Conservation (phyloP, 768 basidiomycete species). For the Podaxis rugospora region DNA sequence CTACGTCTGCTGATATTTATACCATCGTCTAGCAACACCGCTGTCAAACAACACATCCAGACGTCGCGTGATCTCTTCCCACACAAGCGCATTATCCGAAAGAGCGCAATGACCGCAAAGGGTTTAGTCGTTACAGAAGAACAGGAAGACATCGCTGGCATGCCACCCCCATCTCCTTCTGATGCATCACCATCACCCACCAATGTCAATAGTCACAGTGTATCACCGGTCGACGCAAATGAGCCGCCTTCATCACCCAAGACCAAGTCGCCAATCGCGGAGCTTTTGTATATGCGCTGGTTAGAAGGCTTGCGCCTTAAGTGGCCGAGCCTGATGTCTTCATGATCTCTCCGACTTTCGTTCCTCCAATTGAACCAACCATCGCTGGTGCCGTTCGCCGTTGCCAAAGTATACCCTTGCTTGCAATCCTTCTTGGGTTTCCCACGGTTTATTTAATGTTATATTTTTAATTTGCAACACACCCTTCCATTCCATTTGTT, state of each 20-base stretch:
- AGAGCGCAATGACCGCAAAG: slow-evolving; percentile 80
- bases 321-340: slow-evolving; percentile 71
- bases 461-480: slow-evolving; percentile 1
- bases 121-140: slow-evolving; percentile 83
- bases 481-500: background rate
- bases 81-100: slow-evolving; percentile 71
- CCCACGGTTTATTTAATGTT: background rate
- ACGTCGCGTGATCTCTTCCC: slow-evolving; percentile 79
- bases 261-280: slow-evolving; percentile 86
- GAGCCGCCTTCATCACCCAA: slow-evolving; percentile 35
- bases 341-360: background rate
- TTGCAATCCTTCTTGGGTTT: background rate
- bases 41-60: slow-evolving; percentile 80
- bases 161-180: slow-evolving; percentile 32
- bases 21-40: slow-evolving; percentile 50
- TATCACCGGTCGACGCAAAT: slow-evolving; percentile 33
- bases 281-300: slow-evolving; percentile 97
- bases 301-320: slow-evolving; percentile 86
- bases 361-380: background rate
- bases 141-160: slow-evolving; percentile 62
- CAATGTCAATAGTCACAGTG: background rate
- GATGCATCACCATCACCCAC: slow-evolving; percentile 19
- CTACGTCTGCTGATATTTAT: slow-evolving; percentile 8
- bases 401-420: slow-evolving; percentile 1
- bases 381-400: background rate